Evolutionary conservation across 2,329 filamentous ascomycete genomes (phyloP), one percentile per base, ranked within the genome.

Genomic region (Cryphonectria carpinicola): DNA sequence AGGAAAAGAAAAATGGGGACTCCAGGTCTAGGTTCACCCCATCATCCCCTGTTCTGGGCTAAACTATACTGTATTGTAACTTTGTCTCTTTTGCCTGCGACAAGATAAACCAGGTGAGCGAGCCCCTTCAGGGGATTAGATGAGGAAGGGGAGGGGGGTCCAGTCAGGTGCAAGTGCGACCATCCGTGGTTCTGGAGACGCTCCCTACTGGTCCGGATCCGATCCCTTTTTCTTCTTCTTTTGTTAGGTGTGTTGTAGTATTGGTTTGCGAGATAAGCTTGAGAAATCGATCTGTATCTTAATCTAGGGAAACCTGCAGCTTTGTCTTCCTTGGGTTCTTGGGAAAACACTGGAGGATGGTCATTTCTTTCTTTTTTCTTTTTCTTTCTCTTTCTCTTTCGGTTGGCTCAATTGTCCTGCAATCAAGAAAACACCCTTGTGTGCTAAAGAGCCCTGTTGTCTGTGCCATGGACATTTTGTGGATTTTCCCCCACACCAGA

Each of bases 171-270:
- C 28, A 19, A 52, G 41, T 32, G n/a, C n/a, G 41, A 43, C 43
- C 63, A 43, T 52, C 43, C 63, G 63, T 65, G 63, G 63, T 49
- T 35, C 25, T 46, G 43, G 17, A 52, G 14, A 14, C 43, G 63
- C n/a, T 65, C 63, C 41, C 41, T 32, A 65, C 41, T 65, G 63
- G 63, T 35, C 43, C 41, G 63, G 19, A 11, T 11, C 39, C n/a
- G 61, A 17, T 35, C 10, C 58, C 35, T 35, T 28, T 35, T 60
- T 17, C 19, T 35, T 37, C 32, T 32, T 32, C 32, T 28, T 28
- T 28, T 28, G 28, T 39, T 35, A 10, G 35, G 6, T 39, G 37
- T 32, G 32, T 32, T 32, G 32, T 32, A 32, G 3, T 28, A 22
- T 25, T 43, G 61, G 7, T 2, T 11, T 39, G 60, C 32, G 17